Base-by-base conservation (phyloP, 2,329 filamentous ascomycete genomes). In the Penicillium sp. region DNA sequence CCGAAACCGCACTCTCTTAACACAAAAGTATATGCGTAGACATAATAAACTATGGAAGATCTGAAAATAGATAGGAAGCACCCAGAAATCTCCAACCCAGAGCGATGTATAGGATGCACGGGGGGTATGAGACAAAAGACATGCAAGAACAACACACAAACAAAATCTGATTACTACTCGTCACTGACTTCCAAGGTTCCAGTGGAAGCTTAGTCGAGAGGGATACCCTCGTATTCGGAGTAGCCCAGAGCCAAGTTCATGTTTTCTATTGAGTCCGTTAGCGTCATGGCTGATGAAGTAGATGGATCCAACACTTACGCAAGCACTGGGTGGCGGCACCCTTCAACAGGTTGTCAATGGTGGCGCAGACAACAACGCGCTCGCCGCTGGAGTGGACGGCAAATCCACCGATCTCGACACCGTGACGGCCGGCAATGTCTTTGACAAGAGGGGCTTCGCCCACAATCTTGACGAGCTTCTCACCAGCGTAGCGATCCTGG, bases 231-330 rank as follows among this genome's bases (percentile, higher is more conserved):
- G 70, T 91, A 96, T 78, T 96, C 91, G 45, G 85, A 87, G 71
- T 93, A 95, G 45, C 91, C 91, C 11, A 95, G 82, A n/a, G 90
- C 88, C 57, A 96, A 81, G 76, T 96, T 96, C 90, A 96, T 94
- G 77, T 96, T 96, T 81, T 95, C 87, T 89, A 71, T 62, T 38
- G 31, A 6, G 39, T 4, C 19, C 1, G 33, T 64, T 55, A 64
- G 54, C 23, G 49, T 64, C 27, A 34, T 53, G 16, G 27, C 21
- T 39, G 15, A 29, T 39, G 6, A 21, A 23, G 3, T 25, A 11
- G 31, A 4, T 45, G 41, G 44, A 31, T 36, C 38, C 40, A 27
- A 38, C 33, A 87, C 88, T 83, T 83, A 91, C 88, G 92, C 74
- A 96, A 78, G 78, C 92, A 96, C 75, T 96, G 92, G 11, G 92